Evolutionary conservation across 1,139 yeast genomes (phyloP).

Genomic region (Suhomyces choctaworum): DNA sequence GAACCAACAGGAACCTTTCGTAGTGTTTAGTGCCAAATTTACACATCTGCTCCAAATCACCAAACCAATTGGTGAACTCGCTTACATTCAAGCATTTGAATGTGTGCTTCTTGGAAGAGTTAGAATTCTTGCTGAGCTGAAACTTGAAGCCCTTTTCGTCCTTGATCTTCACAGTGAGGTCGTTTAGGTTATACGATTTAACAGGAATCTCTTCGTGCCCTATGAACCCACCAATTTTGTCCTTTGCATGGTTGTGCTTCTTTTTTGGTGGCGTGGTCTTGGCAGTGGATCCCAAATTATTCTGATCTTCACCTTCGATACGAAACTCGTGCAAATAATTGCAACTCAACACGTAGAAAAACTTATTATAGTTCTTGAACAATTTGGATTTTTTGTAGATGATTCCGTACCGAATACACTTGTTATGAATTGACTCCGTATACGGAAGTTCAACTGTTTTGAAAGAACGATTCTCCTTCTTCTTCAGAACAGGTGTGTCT

Average conservation of each 20-base stretch:
- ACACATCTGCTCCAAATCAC: slow-evolving; percentile 41
- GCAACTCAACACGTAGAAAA: slow-evolving; percentile 44
- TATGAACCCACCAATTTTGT: slow-evolving; percentile 44
- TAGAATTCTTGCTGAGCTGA: slow-evolving; percentile 31
- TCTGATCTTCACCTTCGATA: slow-evolving; percentile 22
- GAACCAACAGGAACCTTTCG: slow-evolving; percentile 37
- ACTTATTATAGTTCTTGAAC: slow-evolving; percentile 41
- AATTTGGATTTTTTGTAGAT: slow-evolving; percentile 46
- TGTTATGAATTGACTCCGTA: slow-evolving; percentile 41
- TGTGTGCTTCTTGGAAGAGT: slow-evolving; percentile 33
- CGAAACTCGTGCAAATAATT: slow-evolving; percentile 49
- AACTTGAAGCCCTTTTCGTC: slow-evolving; percentile 40
- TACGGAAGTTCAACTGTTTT: slow-evolving; percentile 37
- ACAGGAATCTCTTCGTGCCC: slow-evolving; percentile 44
- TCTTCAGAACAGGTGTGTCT: slow-evolving; percentile 26
- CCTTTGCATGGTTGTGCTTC: slow-evolving; percentile 19
- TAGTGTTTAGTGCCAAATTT: slow-evolving; percentile 38
- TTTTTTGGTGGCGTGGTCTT: slow-evolving; percentile 11
- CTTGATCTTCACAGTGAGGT: slow-evolving; percentile 34
- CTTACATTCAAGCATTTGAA: slow-evolving; percentile 37
- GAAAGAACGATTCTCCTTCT: slow-evolving; percentile 34
- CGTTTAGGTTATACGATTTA: slow-evolving; percentile 47
- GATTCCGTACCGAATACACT: slow-evolving; percentile 46
- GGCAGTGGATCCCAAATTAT: background rate
- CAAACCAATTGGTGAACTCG: slow-evolving; percentile 40